Conservation (phyloP, 2,329 filamentous ascomycete species). For the Penicillium sp. region DNA sequence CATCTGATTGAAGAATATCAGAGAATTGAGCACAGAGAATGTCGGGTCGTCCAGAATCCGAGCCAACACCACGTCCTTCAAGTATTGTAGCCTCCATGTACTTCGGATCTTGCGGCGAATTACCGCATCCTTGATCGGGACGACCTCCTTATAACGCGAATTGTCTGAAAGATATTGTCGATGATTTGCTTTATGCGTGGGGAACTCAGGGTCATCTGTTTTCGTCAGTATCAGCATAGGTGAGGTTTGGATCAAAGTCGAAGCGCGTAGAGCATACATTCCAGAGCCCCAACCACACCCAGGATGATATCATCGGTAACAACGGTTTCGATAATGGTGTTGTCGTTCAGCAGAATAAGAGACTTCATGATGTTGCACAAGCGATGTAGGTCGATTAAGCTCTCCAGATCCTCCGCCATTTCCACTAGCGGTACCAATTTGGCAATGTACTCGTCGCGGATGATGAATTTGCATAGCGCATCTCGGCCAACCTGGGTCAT, state of each 20-base stretch:
- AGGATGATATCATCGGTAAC: slow-evolving; percentile 85
- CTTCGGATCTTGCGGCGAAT: slow-evolving; percentile 91
- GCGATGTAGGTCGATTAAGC: slow-evolving; percentile 77
- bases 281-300: slow-evolving; percentile 89
- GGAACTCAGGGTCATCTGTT: slow-evolving; percentile 87
- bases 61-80: slow-evolving; percentile 97
- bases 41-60: slow-evolving; percentile 96
- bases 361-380: slow-evolving; percentile 98
- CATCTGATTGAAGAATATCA: slow-evolving; percentile 99
- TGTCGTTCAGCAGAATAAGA: slow-evolving; percentile 91
- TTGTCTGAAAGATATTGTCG: slow-evolving; percentile 86
- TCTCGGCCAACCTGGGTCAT: slow-evolving; percentile 73
- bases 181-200: slow-evolving; percentile 95
- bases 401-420: slow-evolving; percentile 87
- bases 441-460: slow-evolving; percentile 78
- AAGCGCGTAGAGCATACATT: slow-evolving; percentile 55
- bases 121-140: slow-evolving; percentile 76
- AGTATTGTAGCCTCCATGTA: slow-evolving; percentile 90
- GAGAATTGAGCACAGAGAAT: slow-evolving; percentile 92
- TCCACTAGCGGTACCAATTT: slow-evolving; percentile 83
- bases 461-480: slow-evolving; percentile 79
- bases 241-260: neutral
- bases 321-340: slow-evolving; percentile 85
- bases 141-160: slow-evolving; percentile 92
- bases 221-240: slow-evolving; percentile 1